phyloP scores from a whole-genome alignment of 257 asterid genomes.

The Leptodermis oblonga region DNA sequence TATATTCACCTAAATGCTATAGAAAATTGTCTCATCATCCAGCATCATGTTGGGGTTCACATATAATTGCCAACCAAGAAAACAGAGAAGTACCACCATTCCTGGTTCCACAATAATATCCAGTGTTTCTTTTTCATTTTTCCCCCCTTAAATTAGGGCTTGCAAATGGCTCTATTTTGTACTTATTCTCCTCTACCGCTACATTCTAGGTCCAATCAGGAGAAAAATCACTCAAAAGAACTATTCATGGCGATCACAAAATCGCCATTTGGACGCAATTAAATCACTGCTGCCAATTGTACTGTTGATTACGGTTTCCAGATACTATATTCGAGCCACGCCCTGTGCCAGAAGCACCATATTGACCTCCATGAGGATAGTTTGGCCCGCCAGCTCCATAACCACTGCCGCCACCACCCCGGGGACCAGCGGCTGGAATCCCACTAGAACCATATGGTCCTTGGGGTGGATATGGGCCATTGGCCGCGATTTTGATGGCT shows the following conservation, averaged over 20 bases:
- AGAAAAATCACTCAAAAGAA: background rate
- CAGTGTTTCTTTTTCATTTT: no score
- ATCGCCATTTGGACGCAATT: background rate
- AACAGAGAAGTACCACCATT: background rate
- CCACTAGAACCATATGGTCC: constrained; percentile 63
- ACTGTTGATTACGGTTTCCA: constrained; percentile 72
- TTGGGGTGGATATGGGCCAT: constrained; percentile 68
- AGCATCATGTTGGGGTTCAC: background rate
- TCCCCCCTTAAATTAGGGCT: no score
- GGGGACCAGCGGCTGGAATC: constrained; percentile 56
- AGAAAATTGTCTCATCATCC: background rate
- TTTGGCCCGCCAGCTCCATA: constrained; percentile 60
- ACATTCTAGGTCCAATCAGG: background rate
- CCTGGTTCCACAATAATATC: no score
- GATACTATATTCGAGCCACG: constrained; percentile 67
- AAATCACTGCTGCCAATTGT: constrained; percentile 76
- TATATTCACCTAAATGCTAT: background rate
- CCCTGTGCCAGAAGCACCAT: constrained; percentile 68
- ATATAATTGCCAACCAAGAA: background rate
- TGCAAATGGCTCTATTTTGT: background rate
- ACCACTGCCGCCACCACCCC: constrained; percentile 54
- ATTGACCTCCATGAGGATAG: constrained; percentile 63
- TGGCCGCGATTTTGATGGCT: constrained; percentile 70
- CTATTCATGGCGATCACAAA: background rate
- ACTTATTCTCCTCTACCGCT: background rate